Evolutionary conservation across 108 stramenopile genomes (phyloP), one percentile per base, ranked within the genome.

Genomic region (Licmophora abbreviata): DNA sequence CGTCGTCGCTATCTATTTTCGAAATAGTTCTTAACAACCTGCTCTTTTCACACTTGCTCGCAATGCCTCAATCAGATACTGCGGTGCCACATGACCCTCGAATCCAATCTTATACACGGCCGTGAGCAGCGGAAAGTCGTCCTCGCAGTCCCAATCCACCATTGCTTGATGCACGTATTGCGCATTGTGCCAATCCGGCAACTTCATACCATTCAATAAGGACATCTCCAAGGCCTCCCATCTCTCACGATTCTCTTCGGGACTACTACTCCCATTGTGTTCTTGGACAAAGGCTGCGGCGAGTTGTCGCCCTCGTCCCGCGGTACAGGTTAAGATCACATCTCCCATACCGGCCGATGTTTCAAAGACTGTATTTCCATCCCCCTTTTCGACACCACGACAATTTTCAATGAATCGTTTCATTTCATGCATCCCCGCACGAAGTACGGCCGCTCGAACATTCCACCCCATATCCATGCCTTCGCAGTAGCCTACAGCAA

Each of bases 161-260:
- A 48, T 18, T 27, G 46, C 46, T 30, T 30, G 46, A 23, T 48
- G 29, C 3, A 48, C 46, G 5, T 48, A 48, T 30, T 48, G 46
- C 17, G 46, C 46, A 30, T 48, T 48, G 46, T 48, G 46, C 46
- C 46, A 48, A 30, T 48, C 46, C 3, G 46, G 46, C 24, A 48
- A 30, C 24, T 30, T 48, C 46, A 48, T 48, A 30, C 46, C 46
- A 30, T 48, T 48, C 17, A 48, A 30, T 23, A 48, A 15, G 2
- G 26, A 17, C 21, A 23, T 48, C 21, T 48, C 46, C 2, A 48
- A 23, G 1, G 15, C 18, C 5, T 48, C 46, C 46, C 46, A 48
- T 5, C 46, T 2, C 5, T 48, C 46, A 5, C 18, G 15, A 5
- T n/a, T 20, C 15, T 48, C 46, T 17, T 5, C 5, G 21, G 18